phyloP scores from a whole-genome alignment of 1,139 yeast genomes.

The Zygoascus meyerae region DNA sequence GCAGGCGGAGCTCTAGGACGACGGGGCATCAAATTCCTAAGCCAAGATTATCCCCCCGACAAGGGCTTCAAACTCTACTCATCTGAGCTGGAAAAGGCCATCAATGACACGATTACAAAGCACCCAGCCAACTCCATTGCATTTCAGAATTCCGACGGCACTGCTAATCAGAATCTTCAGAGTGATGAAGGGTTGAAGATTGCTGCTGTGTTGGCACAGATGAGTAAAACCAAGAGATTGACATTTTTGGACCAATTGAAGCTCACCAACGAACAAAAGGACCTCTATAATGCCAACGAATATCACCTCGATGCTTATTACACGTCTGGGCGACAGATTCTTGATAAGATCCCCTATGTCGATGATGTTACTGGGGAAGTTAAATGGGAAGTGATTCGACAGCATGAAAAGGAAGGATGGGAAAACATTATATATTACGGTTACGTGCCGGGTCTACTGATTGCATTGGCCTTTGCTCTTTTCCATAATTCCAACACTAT shows the following conservation, averaged over 20 bases:
- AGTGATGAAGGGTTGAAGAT: conserved; percentile 66
- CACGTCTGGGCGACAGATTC: conserved; percentile 55
- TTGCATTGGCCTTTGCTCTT: conserved; percentile 42
- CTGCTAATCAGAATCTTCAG: conserved; percentile 35
- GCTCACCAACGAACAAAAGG: conserved; percentile 54
- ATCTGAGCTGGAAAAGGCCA: conserved; percentile 29
- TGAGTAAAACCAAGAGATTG: conserved; percentile 56
- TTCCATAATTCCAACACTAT: conserved; percentile 42
- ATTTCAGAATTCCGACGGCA: conserved; percentile 73
- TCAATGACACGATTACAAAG: conserved; percentile 27
- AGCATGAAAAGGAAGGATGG: conserved; percentile 81
- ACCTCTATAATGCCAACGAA: conserved; percentile 57
- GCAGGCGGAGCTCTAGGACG: background rate
- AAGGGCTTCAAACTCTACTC: conserved; percentile 25
- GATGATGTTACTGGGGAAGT: conserved; percentile 74
- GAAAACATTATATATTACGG: conserved; percentile 65
- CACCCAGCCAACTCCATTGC: conserved; percentile 36
- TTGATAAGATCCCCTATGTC: conserved; percentile 80
- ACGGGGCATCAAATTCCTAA: conserved; percentile 19
- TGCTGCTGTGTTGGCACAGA: conserved; percentile 64
- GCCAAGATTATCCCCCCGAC: conserved; percentile 21
- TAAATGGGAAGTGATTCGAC: conserved; percentile 74
- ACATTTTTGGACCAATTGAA: conserved; percentile 54
- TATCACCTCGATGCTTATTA: conserved; percentile 56
- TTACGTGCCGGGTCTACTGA: conserved; percentile 59